Conservation (phyloP, 129 eudicot genomes). For the Dittrichia graveolens region DNA sequence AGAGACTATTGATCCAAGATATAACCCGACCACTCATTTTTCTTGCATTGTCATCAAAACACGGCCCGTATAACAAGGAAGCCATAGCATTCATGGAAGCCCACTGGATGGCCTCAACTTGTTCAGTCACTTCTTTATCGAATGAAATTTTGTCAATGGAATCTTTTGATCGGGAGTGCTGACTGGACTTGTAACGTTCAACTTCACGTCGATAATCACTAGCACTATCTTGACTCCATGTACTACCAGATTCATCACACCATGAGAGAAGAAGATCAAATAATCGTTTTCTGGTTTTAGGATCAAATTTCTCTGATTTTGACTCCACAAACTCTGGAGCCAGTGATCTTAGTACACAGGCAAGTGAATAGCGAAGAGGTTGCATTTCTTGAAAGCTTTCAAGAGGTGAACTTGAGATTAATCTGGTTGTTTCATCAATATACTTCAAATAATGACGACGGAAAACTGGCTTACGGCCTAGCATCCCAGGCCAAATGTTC, state of each 20-base stretch:
- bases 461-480: slow-evolving; percentile 91
- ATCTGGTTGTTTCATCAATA: slow-evolving; percentile 89
- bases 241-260: slow-evolving; percentile 86
- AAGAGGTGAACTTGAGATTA: slow-evolving; percentile 55
- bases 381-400: slow-evolving; percentile 92
- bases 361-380: slow-evolving; percentile 95
- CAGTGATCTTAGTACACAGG: slow-evolving; percentile 81
- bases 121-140: slow-evolving; percentile 88
- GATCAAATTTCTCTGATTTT: slow-evolving; percentile 92
- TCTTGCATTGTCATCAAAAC: slow-evolving; percentile 98
- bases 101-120: slow-evolving; percentile 98
- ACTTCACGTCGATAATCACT: slow-evolving; percentile 96
- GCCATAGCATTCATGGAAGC: slow-evolving; percentile 99
- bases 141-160: slow-evolving; percentile 88
- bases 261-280: slow-evolving; percentile 95
- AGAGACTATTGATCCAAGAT: slow-evolving; percentile 95
- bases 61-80: slow-evolving; percentile 91
- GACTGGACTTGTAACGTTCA: slow-evolving; percentile 88
- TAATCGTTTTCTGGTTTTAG: slow-evolving; percentile 78
- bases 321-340: slow-evolving; percentile 98
- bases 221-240: slow-evolving; percentile 92
- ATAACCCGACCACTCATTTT: slow-evolving; percentile 98
- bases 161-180: slow-evolving; percentile 90
- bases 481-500: slow-evolving; percentile 98
- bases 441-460: slow-evolving; percentile 91